phyloP scores from a whole-genome alignment of 2,329 filamentous ascomycete genomes.

The Aotearoamyces nothofagi region DNA sequence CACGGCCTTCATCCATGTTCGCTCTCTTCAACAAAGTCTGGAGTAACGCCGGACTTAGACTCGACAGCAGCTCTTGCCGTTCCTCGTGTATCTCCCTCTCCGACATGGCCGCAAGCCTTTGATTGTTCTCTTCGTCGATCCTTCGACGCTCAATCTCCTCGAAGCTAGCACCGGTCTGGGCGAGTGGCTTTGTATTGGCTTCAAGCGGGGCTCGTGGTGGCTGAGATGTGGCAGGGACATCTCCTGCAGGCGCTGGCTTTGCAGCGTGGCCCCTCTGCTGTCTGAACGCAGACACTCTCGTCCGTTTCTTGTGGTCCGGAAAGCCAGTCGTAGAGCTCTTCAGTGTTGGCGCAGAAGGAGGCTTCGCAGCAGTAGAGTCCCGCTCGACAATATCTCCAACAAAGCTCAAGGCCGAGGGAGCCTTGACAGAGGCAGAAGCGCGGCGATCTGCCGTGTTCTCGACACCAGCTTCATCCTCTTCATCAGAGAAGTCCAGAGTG shows the following conservation, averaged over 20 bases:
- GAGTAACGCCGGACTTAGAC: slow-evolving; percentile 59
- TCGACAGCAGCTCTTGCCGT: slow-evolving; percentile 63
- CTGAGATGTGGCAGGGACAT: slow-evolving; percentile 9
- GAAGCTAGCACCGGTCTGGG: slow-evolving; percentile 13
- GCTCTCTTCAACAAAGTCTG: slow-evolving; percentile 47
- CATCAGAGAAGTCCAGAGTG: slow-evolving; percentile 40
- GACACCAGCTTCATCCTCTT: no score
- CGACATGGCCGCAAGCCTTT: slow-evolving; percentile 64
- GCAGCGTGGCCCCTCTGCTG: slow-evolving; percentile 32
- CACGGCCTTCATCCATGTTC: slow-evolving; percentile 18
- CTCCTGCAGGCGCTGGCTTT: slow-evolving; percentile 1
- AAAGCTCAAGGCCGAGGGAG: slow-evolving; percentile 24
- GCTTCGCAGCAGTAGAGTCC: slow-evolving; percentile 38
- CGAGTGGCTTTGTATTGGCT: slow-evolving; percentile 10
- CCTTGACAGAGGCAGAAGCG: slow-evolving; percentile 13
- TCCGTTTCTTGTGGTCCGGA: slow-evolving; percentile 73
- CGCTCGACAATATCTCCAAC: slow-evolving; percentile 71
- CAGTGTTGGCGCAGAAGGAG: slow-evolving; percentile 46
- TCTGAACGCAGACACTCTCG: slow-evolving; percentile 64
- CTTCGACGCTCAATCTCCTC: slow-evolving; percentile 45
- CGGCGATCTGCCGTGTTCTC: no score
- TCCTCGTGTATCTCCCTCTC: slow-evolving; percentile 68
- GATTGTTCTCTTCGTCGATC: slow-evolving; percentile 74
- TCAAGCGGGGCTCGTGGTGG: slow-evolving; percentile 6
- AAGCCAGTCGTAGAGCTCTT: slow-evolving; percentile 54